Conservation (phyloP, 2,329 filamentous ascomycete species). For the Penicillium freii region DNA sequence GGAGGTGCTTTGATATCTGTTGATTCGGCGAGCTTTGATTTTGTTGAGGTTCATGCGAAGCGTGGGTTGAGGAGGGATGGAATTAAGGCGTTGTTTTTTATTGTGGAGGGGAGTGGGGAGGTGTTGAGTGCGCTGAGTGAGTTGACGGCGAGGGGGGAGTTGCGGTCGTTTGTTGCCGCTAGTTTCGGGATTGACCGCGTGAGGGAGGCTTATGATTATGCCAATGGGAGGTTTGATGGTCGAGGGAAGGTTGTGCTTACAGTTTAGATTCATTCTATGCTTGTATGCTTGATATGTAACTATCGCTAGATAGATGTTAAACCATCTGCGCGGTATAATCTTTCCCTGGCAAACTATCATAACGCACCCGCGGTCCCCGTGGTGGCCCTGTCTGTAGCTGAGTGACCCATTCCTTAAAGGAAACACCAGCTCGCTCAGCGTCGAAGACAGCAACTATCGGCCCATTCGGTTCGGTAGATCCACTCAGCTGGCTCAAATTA, state of each 20-base stretch:
- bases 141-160: constrained; percentile 12
- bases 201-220: constrained; percentile 23
- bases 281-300: background rate
- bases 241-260: constrained; percentile 28
- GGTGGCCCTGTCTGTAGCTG: background rate
- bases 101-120: constrained; percentile 15
- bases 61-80: constrained; percentile 16
- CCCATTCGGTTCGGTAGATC: background rate
- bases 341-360: background rate
- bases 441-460: background rate
- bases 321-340: background rate
- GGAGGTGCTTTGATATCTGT: constrained; percentile 26
- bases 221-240: constrained; percentile 13
- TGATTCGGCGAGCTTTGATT: constrained; percentile 31
- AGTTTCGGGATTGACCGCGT: constrained; percentile 17
- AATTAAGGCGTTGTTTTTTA: constrained; percentile 26
- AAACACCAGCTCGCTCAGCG: background rate
- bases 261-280: background rate
- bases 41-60: constrained; percentile 26
- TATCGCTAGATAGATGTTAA: background rate
- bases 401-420: background rate
- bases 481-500: background rate
- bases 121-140: constrained; percentile 15
- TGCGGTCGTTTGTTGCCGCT: constrained; percentile 22
- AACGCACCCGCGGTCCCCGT: background rate